Base-by-base conservation (phyloP, 208 protist species). In the Leishmania tarentolae region DNA sequence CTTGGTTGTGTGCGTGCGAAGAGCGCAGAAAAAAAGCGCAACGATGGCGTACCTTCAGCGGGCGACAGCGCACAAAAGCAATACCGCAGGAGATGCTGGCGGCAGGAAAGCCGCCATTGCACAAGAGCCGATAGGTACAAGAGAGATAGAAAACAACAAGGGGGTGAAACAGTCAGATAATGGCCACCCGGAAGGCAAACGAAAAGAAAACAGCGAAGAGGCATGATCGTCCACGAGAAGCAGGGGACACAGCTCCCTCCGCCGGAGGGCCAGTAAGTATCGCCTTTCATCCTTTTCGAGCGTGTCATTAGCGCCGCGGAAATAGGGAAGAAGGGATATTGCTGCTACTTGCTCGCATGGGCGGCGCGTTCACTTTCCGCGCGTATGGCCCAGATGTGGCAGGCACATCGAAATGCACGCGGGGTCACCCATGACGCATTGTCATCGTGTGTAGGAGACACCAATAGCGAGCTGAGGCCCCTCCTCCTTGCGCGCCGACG, bases 381-480 rank as follows among this genome's bases (percentile, higher is more conserved):
- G 40, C 69, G 3, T 19, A 50, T 53, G 28, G n/a, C 37, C 40
- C 9, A 53, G 44, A 28, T 52, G 69, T 21, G 6, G 15, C 7
- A 5, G 9, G 13, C 3, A 73, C 44, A 73, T 24, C 19, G 19
- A 28, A 35, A 19, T 52, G 53, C 44, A 50, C 40, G 28, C 28
- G 2, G 46, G 24, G 44, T 28, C 44, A 37, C 3, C 42, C 19
- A 52, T 73, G 17, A 31, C 44, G 44, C 24, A 2, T 52, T 52
- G 21, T 28, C 21, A 44, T 37, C 5, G 69, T 24, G 61, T 35
- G 31, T 35, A 31, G 19, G 19, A 66, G 31, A 69, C 13, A 75
- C 37, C 35, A 68, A 65, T 6, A 57, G 76, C 19, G 61, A 77
- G 61, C 76, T 63, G 68, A 46, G 61, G 72, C 1, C 40, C 44